These are phyloP conservation scores for Fusarium tupiense DNA, from an alignment of 2,329 filamentous ascomycete genomes.

Conservation along the genomic window DNA sequence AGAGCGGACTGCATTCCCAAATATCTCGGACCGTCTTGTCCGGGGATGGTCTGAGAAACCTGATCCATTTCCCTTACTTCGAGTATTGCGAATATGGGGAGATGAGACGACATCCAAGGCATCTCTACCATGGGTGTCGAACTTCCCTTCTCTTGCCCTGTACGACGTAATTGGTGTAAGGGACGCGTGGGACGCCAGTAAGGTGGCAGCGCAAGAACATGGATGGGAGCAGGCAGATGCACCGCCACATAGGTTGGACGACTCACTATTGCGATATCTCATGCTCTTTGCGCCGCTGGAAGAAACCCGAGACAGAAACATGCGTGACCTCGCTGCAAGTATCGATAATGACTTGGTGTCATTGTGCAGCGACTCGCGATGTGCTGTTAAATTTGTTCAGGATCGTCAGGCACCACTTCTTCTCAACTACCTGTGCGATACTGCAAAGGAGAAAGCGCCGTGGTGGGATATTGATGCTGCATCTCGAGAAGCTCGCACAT, in stretches of 20 bases:
- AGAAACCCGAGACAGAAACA: slow-evolving; percentile 33
- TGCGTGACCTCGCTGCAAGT: slow-evolving; percentile 44
- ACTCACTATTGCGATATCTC: slow-evolving; percentile 49
- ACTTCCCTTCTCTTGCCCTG: slow-evolving; percentile 56
- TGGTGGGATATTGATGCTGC: slow-evolving; percentile 46
- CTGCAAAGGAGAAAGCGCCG: slow-evolving; percentile 44
- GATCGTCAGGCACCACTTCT: slow-evolving; percentile 46
- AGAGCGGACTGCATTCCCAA: slow-evolving; percentile 47
- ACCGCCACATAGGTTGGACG: slow-evolving; percentile 38
- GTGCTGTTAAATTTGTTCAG: slow-evolving; percentile 47
- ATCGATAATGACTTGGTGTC: slow-evolving; percentile 50
- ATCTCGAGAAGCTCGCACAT: slow-evolving; percentile 43
- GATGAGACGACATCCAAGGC: slow-evolving; percentile 50
- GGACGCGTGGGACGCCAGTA: slow-evolving; percentile 49
- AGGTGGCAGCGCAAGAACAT: slow-evolving; percentile 36
- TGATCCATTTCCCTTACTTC: slow-evolving; percentile 57
- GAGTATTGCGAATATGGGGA: slow-evolving; percentile 58
- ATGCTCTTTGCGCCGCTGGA: slow-evolving; percentile 48
- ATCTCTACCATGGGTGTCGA: slow-evolving; percentile 53
- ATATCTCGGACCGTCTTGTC: slow-evolving; percentile 57
- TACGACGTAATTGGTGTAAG: slow-evolving; percentile 54
- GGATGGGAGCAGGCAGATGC: slow-evolving; percentile 50
- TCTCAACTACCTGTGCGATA: slow-evolving; percentile 48
- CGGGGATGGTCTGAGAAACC: slow-evolving; percentile 55
- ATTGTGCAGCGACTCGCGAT: slow-evolving; percentile 47